Evolutionary conservation across 2,329 filamentous ascomycete genomes (phyloP).

Genomic region (Xylaria digitata): DNA sequence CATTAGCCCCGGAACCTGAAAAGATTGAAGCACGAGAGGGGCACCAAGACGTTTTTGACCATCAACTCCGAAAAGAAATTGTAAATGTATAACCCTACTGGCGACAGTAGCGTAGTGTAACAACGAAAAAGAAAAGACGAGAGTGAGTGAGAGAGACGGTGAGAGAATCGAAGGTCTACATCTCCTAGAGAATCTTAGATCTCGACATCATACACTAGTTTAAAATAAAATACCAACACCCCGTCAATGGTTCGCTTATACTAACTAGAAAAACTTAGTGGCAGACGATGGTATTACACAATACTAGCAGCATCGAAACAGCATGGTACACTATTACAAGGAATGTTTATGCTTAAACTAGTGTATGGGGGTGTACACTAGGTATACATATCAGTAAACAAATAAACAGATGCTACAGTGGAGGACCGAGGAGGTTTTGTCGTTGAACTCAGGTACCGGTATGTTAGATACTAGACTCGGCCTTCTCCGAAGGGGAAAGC

Average conservation of each 20-base stretch:
- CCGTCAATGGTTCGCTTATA: conserved; percentile 9
- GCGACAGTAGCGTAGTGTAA: too few relatives aligned
- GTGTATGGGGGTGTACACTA: not conserved
- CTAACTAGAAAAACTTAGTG: not conserved
- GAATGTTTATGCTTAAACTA: conserved; percentile 8
- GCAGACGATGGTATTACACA: conserved; percentile 14
- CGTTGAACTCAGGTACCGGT: conserved; percentile 1
- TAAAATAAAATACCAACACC: not conserved
- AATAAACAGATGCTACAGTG: not conserved
- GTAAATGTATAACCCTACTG: too few relatives aligned
- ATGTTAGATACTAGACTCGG: conserved; percentile 19
- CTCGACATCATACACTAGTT: not conserved
- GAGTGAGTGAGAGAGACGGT: not conserved
- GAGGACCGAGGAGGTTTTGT: not conserved
- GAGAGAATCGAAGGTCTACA: conserved; percentile 3
- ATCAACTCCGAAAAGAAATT: not conserved
- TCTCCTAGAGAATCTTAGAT: not conserved
- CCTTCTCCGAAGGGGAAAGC: conserved; percentile 33
- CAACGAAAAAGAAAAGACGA: not conserved
- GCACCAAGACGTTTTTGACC: conserved; percentile 12
- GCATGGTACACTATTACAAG: not conserved
- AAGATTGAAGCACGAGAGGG: conserved; percentile 1
- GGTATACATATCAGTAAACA: not conserved
- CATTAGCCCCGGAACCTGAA: conserved; percentile 7
- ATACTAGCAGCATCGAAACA: conserved; percentile 5